Conservation (phyloP, 805 yeast genomes). For the Zygosaccharomyces siamensis region DNA sequence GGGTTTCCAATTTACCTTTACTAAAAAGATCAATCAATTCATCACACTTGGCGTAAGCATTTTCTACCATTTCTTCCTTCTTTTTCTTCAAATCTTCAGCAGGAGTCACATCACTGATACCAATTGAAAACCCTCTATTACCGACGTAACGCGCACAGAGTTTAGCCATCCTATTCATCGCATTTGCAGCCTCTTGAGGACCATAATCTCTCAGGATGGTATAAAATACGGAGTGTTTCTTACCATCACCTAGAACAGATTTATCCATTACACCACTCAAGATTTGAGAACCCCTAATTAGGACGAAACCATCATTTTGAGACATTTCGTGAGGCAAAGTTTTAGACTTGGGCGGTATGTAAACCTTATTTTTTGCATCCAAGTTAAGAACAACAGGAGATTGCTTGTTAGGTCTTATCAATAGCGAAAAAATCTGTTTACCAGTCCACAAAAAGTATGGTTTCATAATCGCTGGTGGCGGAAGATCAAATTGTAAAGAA, state of each 20-base stretch:
- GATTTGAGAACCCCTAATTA: constrained; percentile 84
- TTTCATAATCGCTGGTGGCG: constrained; percentile 90
- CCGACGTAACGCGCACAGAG: constrained; percentile 93
- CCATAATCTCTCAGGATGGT: constrained; percentile 94
- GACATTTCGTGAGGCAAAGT: constrained; percentile 90
- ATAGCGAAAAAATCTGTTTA: constrained; percentile 84
- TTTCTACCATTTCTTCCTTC: constrained; percentile 85
- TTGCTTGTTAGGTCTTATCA: constrained; percentile 73
- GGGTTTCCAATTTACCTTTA: constrained; percentile 88
- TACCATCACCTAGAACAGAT: constrained; percentile 94
- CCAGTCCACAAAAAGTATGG: constrained; percentile 96
- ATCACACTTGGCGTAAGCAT: constrained; percentile 87
- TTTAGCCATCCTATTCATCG: constrained; percentile 99
- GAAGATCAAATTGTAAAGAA: constrained; percentile 77
- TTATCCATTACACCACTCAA: constrained; percentile 96
- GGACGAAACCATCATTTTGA: constrained; percentile 91
- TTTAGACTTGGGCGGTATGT: constrained; percentile 59
- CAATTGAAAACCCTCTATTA: constrained; percentile 93
- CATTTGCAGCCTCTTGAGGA: constrained; percentile 89
- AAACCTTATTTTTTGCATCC: constrained; percentile 93
- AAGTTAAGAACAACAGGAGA: constrained; percentile 83
- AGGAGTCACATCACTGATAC: constrained; percentile 96
- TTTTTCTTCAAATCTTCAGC: constrained; percentile 66
- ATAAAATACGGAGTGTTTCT: constrained; percentile 92
- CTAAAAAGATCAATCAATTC: constrained; percentile 75